Percentiles rank a stretch among this genome's conserved stretches.
Evolutionary conservation across 2,329 filamentous ascomycete species (phyloP).

Genomic region (Exophiala viscosa): DNA sequence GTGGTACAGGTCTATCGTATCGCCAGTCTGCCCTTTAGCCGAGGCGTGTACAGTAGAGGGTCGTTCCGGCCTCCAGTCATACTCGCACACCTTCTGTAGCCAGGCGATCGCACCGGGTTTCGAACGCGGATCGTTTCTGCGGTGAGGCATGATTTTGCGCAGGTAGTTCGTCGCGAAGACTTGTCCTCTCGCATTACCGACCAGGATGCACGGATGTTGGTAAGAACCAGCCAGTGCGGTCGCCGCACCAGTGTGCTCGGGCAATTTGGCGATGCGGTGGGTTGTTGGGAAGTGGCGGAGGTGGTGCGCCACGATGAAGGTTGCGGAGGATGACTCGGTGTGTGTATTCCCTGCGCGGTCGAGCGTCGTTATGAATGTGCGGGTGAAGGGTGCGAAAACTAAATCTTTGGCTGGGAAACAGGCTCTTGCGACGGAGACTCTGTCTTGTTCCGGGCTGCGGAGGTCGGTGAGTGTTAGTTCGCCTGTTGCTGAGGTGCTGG

Average conservation of each 20-base stretch:
- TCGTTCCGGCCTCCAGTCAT: slow-evolving; percentile 56
- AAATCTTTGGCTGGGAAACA: slow-evolving; percentile 49
- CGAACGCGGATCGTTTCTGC: slow-evolving; percentile 1
- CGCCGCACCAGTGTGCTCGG: slow-evolving; percentile 34
- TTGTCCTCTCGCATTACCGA: slow-evolving; percentile 51
- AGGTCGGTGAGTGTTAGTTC: slow-evolving; percentile 55
- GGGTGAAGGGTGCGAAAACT: slow-evolving; percentile 54
- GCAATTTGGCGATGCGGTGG: slow-evolving; percentile 47
- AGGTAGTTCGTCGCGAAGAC: slow-evolving; percentile 52
- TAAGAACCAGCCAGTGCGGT: slow-evolving; percentile 34
- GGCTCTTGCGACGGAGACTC: slow-evolving; percentile 11
- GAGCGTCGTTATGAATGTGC: slow-evolving; percentile 44
- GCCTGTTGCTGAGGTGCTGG: slow-evolving; percentile 54
- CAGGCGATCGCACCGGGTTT: slow-evolving; percentile 39
- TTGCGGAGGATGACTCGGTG: slow-evolving; percentile 11
- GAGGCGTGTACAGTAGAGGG: too few relatives aligned
- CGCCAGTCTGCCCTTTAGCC: too few relatives aligned
- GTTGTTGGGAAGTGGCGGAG: slow-evolving; percentile 31
- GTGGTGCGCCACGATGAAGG: slow-evolving; percentile 22
- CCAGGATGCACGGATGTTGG: slow-evolving; percentile 53
- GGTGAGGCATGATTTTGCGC: slow-evolving; percentile 42
- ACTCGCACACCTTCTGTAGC: slow-evolving; percentile 56
- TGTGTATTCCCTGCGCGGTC: slow-evolving; percentile 19
- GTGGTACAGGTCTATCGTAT: slow-evolving; percentile 22
- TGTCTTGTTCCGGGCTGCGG: slow-evolving; percentile 34